Percentiles rank a stretch among this genome's conserved stretches.
Evolutionary conservation across 805 yeast genomes (phyloP).

Genomic region (Lachancea lanzarotensis): DNA sequence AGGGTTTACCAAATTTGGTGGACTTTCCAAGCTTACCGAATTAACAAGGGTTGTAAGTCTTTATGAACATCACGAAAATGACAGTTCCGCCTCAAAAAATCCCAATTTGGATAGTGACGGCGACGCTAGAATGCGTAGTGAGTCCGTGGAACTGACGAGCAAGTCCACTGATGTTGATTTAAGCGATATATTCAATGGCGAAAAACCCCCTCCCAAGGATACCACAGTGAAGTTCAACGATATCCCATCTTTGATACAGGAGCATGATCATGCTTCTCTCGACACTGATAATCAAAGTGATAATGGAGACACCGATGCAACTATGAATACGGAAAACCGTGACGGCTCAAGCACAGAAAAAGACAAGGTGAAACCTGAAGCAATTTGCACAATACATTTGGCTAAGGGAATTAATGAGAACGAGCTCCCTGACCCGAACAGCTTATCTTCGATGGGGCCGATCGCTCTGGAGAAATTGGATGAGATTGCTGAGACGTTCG

Average conservation of each 20-base stretch:
- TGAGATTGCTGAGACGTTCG: background rate
- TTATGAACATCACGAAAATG: conserved; percentile 14
- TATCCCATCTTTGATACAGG: conserved; percentile 24
- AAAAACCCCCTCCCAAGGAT: conserved; percentile 9
- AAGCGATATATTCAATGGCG: conserved; percentile 24
- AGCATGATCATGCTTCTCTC: background rate
- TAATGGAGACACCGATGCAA: background rate
- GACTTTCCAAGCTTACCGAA: conserved; percentile 21
- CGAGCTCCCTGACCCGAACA: too few species aligned
- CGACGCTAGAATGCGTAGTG: conserved; percentile 10
- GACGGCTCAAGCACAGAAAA: too few species aligned
- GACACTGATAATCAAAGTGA: background rate
- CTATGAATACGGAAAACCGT: too few species aligned
- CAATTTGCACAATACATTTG: too few species aligned
- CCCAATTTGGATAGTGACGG: conserved; percentile 1
- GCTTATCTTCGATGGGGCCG: background rate
- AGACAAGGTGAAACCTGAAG: too few species aligned
- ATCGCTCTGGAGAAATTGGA: background rate
- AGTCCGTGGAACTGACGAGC: conserved; percentile 7
- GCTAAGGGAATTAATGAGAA: too few species aligned
- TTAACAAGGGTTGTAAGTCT: conserved; percentile 32
- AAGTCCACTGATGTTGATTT: conserved; percentile 15
- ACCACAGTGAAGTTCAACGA: conserved; percentile 25
- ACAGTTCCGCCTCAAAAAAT: background rate
- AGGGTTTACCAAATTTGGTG: conserved; percentile 11